A percentile compares a stretch with the other conserved stretches of the same genome.
Evolutionary conservation across 129 eudicot genomes (phyloP).

Genomic region (Escallonia rubra): DNA sequence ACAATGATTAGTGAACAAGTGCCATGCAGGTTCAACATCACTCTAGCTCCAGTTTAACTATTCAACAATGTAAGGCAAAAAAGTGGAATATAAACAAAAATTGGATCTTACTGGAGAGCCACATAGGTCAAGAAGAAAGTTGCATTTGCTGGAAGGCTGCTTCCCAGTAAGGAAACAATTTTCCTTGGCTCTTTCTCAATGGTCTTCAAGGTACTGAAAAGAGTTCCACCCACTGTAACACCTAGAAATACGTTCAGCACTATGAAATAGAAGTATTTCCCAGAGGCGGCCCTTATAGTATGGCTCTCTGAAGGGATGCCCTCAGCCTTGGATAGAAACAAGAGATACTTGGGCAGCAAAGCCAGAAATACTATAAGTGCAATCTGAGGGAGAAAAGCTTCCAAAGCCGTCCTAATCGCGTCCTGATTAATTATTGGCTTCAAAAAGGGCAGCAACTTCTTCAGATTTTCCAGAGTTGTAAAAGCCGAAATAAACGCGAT

Average conservation of each 20-base stretch:
- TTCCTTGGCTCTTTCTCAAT: conserved; percentile 47
- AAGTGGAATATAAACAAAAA: neutral
- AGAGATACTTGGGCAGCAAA: conserved; percentile 62
- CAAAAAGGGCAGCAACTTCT: conserved; percentile 65
- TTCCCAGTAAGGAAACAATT: conserved; percentile 31
- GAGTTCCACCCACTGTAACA: conserved; percentile 67
- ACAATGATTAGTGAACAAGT: no score
- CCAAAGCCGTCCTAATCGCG: conserved; percentile 51
- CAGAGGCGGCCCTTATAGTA: conserved; percentile 81
- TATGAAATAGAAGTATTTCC: conserved; percentile 78
- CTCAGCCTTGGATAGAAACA: conserved; percentile 74
- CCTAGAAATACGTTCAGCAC: conserved; percentile 88
- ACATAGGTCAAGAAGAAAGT: conserved; percentile 92
- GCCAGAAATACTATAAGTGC: conserved; percentile 82
- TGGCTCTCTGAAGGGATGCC: conserved; percentile 81
- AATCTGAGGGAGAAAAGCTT: conserved; percentile 86
- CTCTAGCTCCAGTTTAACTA: no score
- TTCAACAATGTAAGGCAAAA: no score
- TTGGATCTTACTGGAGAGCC: conserved; percentile 71
- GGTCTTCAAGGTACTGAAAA: conserved; percentile 46
- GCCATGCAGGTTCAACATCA: no score
- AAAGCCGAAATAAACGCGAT: conserved; percentile 76
- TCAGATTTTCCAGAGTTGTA: conserved; percentile 62
- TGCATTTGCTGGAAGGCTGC: conserved; percentile 81
- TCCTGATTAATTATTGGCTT: conserved; percentile 41